Evolutionary conservation across 306 rosid species (phyloP).

Genomic region (Elaeagnus macrophylla): DNA sequence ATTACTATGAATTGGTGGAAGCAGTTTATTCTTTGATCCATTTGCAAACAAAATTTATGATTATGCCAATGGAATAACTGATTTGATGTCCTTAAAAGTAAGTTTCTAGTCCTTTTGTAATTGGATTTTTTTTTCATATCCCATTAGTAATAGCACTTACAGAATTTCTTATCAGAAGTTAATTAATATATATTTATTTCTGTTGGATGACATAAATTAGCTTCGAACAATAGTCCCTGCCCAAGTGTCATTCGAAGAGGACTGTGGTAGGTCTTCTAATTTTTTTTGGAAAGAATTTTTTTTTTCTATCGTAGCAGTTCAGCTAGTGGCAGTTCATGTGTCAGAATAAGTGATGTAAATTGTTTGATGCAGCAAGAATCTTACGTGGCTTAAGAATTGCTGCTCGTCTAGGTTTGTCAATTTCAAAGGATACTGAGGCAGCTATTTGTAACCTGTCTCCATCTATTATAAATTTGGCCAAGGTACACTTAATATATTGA

Average conservation of each 20-base stretch:
- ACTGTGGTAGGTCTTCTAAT: slow-evolving; percentile 63
- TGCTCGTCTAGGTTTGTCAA: slow-evolving; percentile 79
- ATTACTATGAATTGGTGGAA: slow-evolving; percentile 28
- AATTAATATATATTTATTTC: slow-evolving; percentile 8
- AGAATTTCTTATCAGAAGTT: neutral
- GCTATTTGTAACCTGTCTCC: slow-evolving; percentile 34
- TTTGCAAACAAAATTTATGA: slow-evolving; percentile 33
- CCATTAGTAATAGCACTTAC: neutral
- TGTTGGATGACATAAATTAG: slow-evolving; percentile 25
- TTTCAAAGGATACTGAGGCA: slow-evolving; percentile 46
- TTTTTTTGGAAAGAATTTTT: slow-evolving; percentile 10
- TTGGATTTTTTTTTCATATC: neutral
- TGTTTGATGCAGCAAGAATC: slow-evolving; percentile 61
- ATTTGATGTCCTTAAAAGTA: slow-evolving; percentile 41
- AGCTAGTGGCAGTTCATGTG: slow-evolving; percentile 13
- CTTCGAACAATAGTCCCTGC: slow-evolving; percentile 57
- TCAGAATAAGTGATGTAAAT: slow-evolving; percentile 16
- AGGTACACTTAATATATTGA: slow-evolving; percentile 24
- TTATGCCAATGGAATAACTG: slow-evolving; percentile 37
- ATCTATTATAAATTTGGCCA: slow-evolving; percentile 23
- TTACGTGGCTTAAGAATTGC: slow-evolving; percentile 91
- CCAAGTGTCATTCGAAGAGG: slow-evolving; percentile 62
- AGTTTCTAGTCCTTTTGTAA: slow-evolving; percentile 5
- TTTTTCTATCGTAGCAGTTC: slow-evolving; percentile 19
- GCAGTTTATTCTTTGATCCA: slow-evolving; percentile 93